Evolutionary conservation across 495 filamentous ascomycete species (phyloP), one percentile per base, ranked within the genome.

Genomic region (Lophiostoma macrostomum): DNA sequence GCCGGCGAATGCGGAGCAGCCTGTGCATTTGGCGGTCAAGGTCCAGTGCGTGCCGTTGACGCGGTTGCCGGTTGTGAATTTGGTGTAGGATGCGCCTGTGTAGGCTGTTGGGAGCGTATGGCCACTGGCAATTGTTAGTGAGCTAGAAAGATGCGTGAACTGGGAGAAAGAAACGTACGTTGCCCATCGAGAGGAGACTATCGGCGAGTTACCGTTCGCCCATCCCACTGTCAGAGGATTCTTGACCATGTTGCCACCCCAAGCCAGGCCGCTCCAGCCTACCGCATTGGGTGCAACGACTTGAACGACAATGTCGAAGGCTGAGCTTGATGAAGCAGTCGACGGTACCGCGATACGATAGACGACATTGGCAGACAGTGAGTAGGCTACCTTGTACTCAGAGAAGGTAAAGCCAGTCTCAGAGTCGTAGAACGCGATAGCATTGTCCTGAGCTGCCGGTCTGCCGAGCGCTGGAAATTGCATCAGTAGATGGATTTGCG

Each of bases 331-430:
- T 3, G 63, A 32, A 4, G 70, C 70, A 12, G 66, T 31, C 29
- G n/a, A 66, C 5, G 76, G 75, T 14, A 78, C 74, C n/a, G 76
- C 75, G 28, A 79, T 69, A 5, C 74, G 68, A 54, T 67, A 72
- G 3, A 61, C 57, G 35, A 76, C 70, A 24, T 51, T 58, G 11
- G 56, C 52, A 30, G 66, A 64, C 0, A 69, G 54, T 45, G 68
- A 68, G 63, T 75, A 76, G 41, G 64, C 53, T 14, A 56, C 66
- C 18, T 58, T 65, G 46, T 65, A 68, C 52, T 74, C 62, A 13
- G 72, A 68, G 62, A 76, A 79, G 2, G 70, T 68, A 42, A 79
- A 73, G 31, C 76, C 76, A 0, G 75, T 79, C 45, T 77, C 74
- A 11, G 69, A 48, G 38, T 79, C 76, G 2, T 55, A 60, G 61